phyloP scores from a whole-genome alignment of 805 yeast genomes.

The Wickerhamomyces subpelliculosus region DNA sequence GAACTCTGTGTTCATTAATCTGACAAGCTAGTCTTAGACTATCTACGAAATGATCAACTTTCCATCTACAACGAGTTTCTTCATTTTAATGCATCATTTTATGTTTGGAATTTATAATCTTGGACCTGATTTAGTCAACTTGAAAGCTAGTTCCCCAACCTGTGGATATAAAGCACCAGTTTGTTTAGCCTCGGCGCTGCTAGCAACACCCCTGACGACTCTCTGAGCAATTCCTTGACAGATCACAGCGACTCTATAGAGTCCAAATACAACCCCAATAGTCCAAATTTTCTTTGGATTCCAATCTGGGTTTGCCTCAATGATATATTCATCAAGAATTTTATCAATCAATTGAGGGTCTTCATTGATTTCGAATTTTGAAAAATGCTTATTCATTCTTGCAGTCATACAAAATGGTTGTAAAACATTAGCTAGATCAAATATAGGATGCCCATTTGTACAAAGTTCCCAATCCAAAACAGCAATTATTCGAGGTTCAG shows the following conservation, averaged over 20 bases:
- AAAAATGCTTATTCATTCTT: constrained; percentile 26
- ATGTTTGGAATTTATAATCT: too few relatives aligned
- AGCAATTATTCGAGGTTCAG: constrained; percentile 41
- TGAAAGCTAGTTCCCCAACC: constrained; percentile 23
- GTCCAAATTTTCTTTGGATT: constrained; percentile 33
- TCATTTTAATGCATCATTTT: too few relatives aligned
- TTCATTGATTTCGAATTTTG: constrained; percentile 13
- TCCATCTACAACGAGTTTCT: too few relatives aligned
- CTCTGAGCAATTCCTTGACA: constrained; percentile 59
- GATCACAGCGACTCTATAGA: constrained; percentile 48
- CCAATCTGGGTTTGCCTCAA: constrained; percentile 10
- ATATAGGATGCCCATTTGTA: constrained; percentile 58
- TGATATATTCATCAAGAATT: constrained; percentile 15
- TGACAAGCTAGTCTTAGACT: too few relatives aligned
- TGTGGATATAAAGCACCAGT: constrained; percentile 27
- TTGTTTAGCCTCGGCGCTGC: constrained; percentile 41
- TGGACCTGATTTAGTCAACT: neutral
- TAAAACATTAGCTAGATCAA: constrained; percentile 51
- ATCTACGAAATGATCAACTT: too few relatives aligned
- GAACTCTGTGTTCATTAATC: too few relatives aligned
- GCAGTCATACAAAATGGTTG: constrained; percentile 46
- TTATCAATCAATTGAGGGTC: constrained; percentile 7
- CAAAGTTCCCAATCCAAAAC: constrained; percentile 63
- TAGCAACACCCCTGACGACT: constrained; percentile 43
- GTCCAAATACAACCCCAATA: constrained; percentile 49